Evolutionary conservation across 768 basidiomycete species (phyloP).

Genomic region (Saitozyma sp.): DNA sequence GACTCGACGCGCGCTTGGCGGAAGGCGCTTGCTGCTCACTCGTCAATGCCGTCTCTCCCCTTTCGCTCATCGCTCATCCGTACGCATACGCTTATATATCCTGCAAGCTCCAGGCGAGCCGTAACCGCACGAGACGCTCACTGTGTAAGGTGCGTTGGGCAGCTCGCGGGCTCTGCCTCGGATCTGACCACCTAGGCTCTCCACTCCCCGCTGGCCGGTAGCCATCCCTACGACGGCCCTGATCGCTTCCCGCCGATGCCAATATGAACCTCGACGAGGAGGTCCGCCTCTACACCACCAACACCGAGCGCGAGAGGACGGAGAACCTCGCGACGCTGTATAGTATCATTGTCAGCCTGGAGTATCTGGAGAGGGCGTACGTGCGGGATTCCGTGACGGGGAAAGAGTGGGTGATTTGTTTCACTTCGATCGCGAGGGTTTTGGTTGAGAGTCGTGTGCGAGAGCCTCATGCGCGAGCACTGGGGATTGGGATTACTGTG

Average conservation of each 20-base stretch:
- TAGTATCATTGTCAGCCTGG: conserved; percentile 84
- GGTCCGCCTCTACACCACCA: conserved; percentile 79
- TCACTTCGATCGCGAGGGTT: background rate
- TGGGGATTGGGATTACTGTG: conserved; percentile 2
- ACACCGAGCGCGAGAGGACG: conserved; percentile 83
- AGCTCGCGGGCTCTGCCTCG: no score
- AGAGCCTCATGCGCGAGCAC: background rate
- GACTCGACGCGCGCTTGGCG: no score
- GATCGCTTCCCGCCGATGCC: background rate
- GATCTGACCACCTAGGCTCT: no score
- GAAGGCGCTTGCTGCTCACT: no score
- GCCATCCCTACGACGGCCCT: no score
- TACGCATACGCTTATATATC: no score
- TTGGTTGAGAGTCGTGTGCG: background rate
- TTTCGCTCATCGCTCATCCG: no score
- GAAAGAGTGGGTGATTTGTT: conserved; percentile 69
- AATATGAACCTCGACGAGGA: conserved; percentile 75
- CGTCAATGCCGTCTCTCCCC: no score
- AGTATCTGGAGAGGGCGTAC: conserved; percentile 94
- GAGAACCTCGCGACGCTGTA: conserved; percentile 86
- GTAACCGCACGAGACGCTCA: no score
- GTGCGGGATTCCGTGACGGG: conserved; percentile 88
- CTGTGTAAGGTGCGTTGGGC: no score
- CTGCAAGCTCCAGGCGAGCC: no score
- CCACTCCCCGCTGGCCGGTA: no score